Percentiles rank a stretch among this genome's conserved stretches.
phyloP scores from a whole-genome alignment of 306 rosid genomes.

The Acacia confusa region DNA sequence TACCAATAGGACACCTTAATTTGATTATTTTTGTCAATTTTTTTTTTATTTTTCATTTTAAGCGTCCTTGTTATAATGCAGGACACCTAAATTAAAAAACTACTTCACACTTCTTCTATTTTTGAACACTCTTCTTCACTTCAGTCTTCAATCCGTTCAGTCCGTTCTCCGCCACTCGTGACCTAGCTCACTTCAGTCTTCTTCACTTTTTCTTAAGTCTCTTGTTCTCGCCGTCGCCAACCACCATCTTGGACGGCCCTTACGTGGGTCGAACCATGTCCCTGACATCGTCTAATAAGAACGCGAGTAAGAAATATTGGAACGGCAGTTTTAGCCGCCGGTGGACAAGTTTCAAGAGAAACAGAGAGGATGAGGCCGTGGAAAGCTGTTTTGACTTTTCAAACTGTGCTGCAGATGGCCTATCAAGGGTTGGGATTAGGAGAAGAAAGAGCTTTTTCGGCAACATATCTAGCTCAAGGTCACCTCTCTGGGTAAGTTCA shows the following conservation, averaged over 20 bases:
- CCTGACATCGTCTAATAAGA: slow-evolving; percentile 37
- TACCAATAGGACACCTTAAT: no score
- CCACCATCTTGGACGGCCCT: slow-evolving; percentile 72
- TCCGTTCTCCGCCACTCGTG: no score
- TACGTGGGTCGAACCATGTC: slow-evolving; percentile 54
- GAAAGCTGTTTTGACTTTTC: slow-evolving; percentile 52
- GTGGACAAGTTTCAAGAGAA: slow-evolving; percentile 66
- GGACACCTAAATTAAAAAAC: no score
- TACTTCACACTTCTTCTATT: no score
- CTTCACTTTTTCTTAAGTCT: no score
- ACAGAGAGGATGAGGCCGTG: background rate
- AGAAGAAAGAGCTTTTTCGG: slow-evolving; percentile 49
- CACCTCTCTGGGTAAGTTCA: slow-evolving; percentile 58
- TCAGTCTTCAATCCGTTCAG: no score
- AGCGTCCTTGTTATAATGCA: no score
- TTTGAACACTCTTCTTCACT: no score
- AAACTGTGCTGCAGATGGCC: background rate
- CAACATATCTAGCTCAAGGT: slow-evolving; percentile 31
- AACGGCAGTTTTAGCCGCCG: slow-evolving; percentile 39
- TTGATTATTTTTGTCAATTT: no score
- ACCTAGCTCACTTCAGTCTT: no score
- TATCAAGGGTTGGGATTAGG: slow-evolving; percentile 45
- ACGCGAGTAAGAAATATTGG: background rate
- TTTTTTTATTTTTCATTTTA: no score
- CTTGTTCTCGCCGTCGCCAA: slow-evolving; percentile 68